phyloP scores from a whole-genome alignment of 2,329 filamentous ascomycete species.

The Fonsecaea monophora region DNA sequence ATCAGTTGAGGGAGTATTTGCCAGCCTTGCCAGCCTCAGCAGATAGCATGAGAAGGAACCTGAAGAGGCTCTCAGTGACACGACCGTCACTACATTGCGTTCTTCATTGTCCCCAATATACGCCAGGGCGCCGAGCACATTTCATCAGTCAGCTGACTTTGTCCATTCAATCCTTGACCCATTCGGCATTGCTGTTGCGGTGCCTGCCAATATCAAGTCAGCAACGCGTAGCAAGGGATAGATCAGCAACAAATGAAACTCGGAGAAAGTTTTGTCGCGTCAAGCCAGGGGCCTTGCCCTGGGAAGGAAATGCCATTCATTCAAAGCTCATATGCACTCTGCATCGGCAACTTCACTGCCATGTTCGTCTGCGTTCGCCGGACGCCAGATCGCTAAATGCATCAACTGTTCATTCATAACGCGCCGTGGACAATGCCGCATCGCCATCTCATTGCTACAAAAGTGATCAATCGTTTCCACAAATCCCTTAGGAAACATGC shows the following conservation, averaged over 20 bases:
- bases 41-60: too few relatives aligned
- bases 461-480: background rate
- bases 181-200: background rate
- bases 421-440: background rate
- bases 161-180: background rate
- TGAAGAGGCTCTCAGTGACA: background rate
- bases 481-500: slow-evolving; percentile 28
- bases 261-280: background rate
- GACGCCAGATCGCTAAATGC: slow-evolving; percentile 22
- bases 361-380: background rate
- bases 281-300: background rate
- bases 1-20: background rate
- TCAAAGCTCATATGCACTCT: slow-evolving; percentile 7
- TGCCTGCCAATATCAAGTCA: background rate
- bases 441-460: background rate
- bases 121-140: background rate
- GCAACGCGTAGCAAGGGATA: background rate
- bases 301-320: background rate
- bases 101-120: background rate
- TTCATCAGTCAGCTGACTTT: background rate
- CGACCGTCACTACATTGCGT: background rate
- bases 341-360: background rate
- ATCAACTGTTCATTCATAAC: slow-evolving; percentile 15
- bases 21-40: background rate
- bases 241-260: background rate